Evolutionary conservation across 2,329 filamentous ascomycete genomes (phyloP), one percentile per base, ranked within the genome.

Genomic region (Truncatella angustata): DNA sequence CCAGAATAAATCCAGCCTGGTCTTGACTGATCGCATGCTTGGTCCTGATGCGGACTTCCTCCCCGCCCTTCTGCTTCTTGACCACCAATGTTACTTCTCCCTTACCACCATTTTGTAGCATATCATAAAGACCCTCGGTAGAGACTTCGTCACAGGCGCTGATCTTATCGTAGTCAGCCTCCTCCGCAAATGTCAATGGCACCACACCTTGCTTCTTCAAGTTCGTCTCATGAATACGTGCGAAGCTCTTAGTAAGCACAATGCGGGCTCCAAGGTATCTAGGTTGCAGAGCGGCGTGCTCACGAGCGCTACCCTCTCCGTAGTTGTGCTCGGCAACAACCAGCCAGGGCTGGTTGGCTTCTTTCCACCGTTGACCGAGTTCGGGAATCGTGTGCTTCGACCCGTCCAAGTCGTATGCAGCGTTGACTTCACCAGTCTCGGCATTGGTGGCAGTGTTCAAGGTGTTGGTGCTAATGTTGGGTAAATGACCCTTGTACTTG

Each of bases 321-420:
- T 96, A 96, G 80, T 99, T 99, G 75, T 96, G 91, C 76, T 99
- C 94, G 16, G 93, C 94, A 24, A 99, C 90, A 11, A 97, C 91
- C 52, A 97, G 82, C 94, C 94, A 99, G 56, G 88, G 82, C 61
- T 84, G 82, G 7, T 82, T 83, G 58, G 85, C 76, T 20, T 81
- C 77, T 69, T 91, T 91, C 93, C 93, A 99, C 59, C 83, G 81
- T 67, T 84, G 84, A 1, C 87, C 94, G 11, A 99, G 84, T 57
- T 94, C 91, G 3, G 93, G 93, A 66, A 97, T 97, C 28, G 89
- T 87, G 63, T 84, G 80, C 64, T 76, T 77, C 54, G 78, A 80
- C 63, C 91, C 91, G 67, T 91, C 86, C 53, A 88, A 74, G 70
- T 99, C 94, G 73, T 96, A 94, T 4, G 93, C 94, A 18, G 82